These are phyloP conservation scores for Mrakia hoshinonis DNA, from an alignment of 768 basidiomycete species.

Conservation along the genomic window DNA sequence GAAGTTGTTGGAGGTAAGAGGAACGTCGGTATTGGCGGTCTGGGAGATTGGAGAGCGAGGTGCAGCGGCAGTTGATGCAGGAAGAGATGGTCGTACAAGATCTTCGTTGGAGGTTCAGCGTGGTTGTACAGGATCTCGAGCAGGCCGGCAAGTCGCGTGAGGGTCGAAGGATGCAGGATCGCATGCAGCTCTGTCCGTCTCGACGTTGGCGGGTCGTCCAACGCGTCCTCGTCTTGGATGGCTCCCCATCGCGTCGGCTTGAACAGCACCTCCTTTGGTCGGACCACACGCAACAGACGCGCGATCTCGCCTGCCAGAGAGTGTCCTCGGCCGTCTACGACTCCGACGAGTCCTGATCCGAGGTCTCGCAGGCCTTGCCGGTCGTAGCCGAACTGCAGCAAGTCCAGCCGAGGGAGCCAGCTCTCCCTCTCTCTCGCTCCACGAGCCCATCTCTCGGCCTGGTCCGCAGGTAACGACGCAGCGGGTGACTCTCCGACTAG, in stretches of 20 bases:
- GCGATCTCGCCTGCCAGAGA: background rate
- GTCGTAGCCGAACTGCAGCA: background rate
- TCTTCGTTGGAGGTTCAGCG: background rate
- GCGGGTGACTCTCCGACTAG: background rate
- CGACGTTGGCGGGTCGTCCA: background rate
- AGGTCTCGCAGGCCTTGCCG: background rate
- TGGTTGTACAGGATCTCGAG: background rate
- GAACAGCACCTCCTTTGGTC: background rate
- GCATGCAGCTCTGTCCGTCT: background rate
- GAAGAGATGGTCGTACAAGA: constrained; percentile 6
- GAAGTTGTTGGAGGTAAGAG: background rate
- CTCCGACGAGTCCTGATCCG: background rate
- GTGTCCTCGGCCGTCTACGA: background rate
- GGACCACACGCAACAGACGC: background rate
- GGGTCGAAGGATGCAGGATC: background rate
- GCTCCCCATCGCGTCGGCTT: background rate
- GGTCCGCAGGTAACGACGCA: background rate
- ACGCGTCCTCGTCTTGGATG: background rate
- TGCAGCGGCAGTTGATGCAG: background rate
- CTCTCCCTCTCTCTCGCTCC: background rate
- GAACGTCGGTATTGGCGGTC: background rate
- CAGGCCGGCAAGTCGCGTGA: background rate
- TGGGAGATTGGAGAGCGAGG: background rate
- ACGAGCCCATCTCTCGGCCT: background rate
- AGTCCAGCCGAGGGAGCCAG: background rate